phyloP scores from a whole-genome alignment of 768 basidiomycete species.

The Antrodiella citrinella region DNA sequence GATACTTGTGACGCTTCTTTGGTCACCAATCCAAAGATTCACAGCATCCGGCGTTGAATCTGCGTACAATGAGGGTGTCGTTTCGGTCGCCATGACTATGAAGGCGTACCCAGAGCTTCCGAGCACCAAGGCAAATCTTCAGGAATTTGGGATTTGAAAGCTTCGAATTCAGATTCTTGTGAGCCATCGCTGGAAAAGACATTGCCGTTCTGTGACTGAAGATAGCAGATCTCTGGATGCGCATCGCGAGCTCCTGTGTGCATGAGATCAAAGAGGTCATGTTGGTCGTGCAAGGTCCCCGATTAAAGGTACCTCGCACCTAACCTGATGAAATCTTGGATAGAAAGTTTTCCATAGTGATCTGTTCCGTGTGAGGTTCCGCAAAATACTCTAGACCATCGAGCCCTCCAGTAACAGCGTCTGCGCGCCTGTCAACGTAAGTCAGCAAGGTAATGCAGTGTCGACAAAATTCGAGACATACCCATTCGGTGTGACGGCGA shows the following conservation, averaged over 20 bases:
- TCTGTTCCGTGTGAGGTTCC: slow-evolving; percentile 63
- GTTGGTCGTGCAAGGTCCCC: slow-evolving; percentile 1
- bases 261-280: neutral
- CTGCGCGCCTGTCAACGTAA: slow-evolving; percentile 71
- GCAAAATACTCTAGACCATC: slow-evolving; percentile 61
- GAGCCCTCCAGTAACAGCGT: slow-evolving; percentile 51
- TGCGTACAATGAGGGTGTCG: slow-evolving; percentile 14
- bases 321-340: slow-evolving; percentile 31
- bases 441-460: no score
- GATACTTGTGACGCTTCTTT: slow-evolving; percentile 69
- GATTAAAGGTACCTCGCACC: slow-evolving; percentile 6
- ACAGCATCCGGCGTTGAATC: slow-evolving; percentile 76
- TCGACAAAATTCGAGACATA: slow-evolving; percentile 25
- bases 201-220: slow-evolving; percentile 93
- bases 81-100: neutral
- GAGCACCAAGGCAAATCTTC: slow-evolving; percentile 65
- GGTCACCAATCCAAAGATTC: slow-evolving; percentile 87
- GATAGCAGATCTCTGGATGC: slow-evolving; percentile 45
- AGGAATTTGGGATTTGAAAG: slow-evolving; percentile 59
- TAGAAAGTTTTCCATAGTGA: slow-evolving; percentile 57
- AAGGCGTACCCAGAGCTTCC: slow-evolving; percentile 64
- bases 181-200: slow-evolving; percentile 42
- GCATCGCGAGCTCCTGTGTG: slow-evolving; percentile 11
- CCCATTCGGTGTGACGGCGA: slow-evolving; percentile 85
- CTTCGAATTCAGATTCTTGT: slow-evolving; percentile 49